Evolutionary conservation across 176 grass and related monocot genomes (phyloP).

Genomic region (Cenchrus americanus): DNA sequence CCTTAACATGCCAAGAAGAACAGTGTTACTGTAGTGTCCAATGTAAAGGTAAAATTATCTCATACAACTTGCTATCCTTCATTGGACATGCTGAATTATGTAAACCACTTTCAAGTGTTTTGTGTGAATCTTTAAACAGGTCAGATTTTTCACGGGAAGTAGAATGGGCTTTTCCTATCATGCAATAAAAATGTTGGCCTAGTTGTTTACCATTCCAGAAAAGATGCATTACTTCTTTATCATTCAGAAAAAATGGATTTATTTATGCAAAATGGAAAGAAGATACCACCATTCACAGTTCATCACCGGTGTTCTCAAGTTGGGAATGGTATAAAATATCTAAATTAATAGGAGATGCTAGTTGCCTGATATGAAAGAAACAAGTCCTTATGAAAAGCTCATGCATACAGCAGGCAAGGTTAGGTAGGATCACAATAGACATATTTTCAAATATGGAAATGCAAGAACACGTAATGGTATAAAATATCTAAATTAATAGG

Average conservation of each 20-base stretch:
- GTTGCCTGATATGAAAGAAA: not conserved
- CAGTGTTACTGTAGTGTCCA: not conserved
- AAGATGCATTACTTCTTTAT: no score
- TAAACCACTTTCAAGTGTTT: not conserved
- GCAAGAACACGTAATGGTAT: not conserved
- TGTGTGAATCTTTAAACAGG: not conserved
- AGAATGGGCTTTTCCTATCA: not conserved
- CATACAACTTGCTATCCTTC: no score
- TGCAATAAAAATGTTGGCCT: not conserved
- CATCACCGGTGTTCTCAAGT: not conserved
- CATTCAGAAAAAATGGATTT: no score
- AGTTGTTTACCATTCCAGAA: no score
- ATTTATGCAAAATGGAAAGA: no score
- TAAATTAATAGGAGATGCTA: not conserved
- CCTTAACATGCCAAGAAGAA: conserved; percentile 50
- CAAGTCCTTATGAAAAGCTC: no score
- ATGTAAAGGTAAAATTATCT: not conserved
- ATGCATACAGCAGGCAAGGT: not conserved
- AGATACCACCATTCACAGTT: no score
- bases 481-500: not conserved
- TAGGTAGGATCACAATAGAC: not conserved
- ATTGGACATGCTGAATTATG: no score
- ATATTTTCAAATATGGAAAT: not conserved
- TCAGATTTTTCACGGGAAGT: not conserved
- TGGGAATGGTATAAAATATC: not conserved